Conservation (phyloP, 352 stramenopile genomes). For the Blastocystis hominis region DNA sequence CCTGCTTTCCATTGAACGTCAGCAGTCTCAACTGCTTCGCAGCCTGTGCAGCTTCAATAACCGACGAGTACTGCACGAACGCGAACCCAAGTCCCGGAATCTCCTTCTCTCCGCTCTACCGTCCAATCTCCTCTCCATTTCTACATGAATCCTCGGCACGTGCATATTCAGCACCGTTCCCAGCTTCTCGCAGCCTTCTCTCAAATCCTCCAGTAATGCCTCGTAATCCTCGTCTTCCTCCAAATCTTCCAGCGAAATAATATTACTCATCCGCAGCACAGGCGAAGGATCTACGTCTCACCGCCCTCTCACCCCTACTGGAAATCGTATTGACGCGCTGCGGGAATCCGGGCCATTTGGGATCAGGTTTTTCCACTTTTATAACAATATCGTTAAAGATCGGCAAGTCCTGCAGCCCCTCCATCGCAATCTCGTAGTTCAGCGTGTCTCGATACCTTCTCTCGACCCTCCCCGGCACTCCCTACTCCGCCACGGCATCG, state of each 20-base stretch:
- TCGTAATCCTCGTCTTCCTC: conserved; percentile 57
- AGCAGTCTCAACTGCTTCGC: conserved; percentile 32
- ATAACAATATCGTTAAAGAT: conserved; percentile 22
- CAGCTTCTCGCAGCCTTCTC: conserved; percentile 1
- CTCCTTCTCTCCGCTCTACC: neutral
- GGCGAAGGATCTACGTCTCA: conserved; percentile 41
- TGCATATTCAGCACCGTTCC: conserved; percentile 13
- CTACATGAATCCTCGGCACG: neutral
- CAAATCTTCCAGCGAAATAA: conserved; percentile 52
- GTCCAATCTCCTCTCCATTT: neutral
- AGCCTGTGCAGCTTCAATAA: conserved; percentile 8
- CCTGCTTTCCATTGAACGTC: conserved; percentile 57
- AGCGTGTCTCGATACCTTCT: conserved; percentile 15
- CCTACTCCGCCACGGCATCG: conserved; percentile 47
- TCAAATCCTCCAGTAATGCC: conserved; percentile 33
- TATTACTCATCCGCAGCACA: conserved; percentile 45
- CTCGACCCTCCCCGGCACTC: neutral
- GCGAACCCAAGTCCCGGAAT: conserved; percentile 35
- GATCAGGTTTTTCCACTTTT: conserved; percentile 11
- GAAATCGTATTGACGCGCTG: conserved; percentile 36
- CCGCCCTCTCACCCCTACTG: neutral
- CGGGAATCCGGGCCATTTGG: conserved; percentile 51
- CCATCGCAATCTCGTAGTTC: conserved; percentile 51
- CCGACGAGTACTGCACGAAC: conserved; percentile 52
- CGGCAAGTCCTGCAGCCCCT: conserved; percentile 39